Conservation (phyloP, 305 asterid species). For the Fraxinus angustifolia region DNA sequence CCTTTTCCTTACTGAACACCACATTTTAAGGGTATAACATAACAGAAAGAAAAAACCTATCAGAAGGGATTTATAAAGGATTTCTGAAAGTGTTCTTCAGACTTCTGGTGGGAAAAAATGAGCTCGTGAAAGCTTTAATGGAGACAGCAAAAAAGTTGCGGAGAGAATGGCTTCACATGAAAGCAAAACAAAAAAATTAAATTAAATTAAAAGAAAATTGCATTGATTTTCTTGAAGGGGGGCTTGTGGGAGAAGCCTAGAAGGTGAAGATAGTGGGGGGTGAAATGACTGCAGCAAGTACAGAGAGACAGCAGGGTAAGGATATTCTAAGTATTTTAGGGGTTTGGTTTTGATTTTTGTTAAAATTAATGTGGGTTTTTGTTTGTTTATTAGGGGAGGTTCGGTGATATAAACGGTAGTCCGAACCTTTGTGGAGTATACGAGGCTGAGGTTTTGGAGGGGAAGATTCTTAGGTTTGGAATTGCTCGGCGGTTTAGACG, state of each 20-base stretch:
- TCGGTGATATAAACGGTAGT: conserved; percentile 54
- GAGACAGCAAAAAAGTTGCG: conserved; percentile 48
- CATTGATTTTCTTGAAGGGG: conserved; percentile 25
- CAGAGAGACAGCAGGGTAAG: conserved; percentile 8
- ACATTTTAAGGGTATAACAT: conserved; percentile 6
- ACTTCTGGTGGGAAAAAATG: conserved; percentile 21
- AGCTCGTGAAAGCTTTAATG: conserved; percentile 55
- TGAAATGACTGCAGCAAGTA: conserved; percentile 29
- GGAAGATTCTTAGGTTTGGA: conserved; percentile 8
- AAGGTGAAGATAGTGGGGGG: conserved; percentile 38
- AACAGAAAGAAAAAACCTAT: conserved; percentile 16
- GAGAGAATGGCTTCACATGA: conserved; percentile 54
- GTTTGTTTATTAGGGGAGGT: conserved; percentile 18
- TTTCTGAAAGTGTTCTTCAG: conserved; percentile 38
- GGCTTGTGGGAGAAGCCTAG: conserved; percentile 36
- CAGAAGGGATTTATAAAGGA: conserved; percentile 31
- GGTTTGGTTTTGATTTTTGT: conserved; percentile 11
- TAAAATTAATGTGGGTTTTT: conserved; percentile 15
- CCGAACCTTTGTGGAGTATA: conserved; percentile 55
- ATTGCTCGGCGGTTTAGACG: conserved; percentile 27
- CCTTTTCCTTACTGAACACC: conserved; percentile 15
- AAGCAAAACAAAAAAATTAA: conserved; percentile 36
- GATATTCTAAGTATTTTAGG: conserved; percentile 14
- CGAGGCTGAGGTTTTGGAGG: conserved; percentile 31
- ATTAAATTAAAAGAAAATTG: not conserved